Evolutionary conservation across 2,329 filamentous ascomycete genomes (phyloP).

Genomic region (Pseudogymnoascus pannorum): DNA sequence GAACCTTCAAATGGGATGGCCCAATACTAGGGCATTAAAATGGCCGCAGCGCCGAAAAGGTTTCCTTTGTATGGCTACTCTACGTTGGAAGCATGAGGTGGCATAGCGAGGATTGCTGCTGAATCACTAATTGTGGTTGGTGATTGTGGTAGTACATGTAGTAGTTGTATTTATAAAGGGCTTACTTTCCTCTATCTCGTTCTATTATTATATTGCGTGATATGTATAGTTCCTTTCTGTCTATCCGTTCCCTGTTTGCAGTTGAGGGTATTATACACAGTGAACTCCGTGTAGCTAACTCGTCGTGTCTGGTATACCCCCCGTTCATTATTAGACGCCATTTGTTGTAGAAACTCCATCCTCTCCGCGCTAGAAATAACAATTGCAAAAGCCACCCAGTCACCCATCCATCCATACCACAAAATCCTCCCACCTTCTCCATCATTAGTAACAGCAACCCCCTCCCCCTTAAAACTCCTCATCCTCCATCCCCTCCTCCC

Average conservation of each 20-base stretch:
- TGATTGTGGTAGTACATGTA: neutral
- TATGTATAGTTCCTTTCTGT: neutral
- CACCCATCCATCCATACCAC: neutral
- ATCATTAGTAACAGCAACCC: neutral
- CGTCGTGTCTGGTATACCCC: neutral
- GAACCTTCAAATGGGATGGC: neutral
- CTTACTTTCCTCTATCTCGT: neutral
- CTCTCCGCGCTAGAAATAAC: neutral
- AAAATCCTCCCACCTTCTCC: neutral
- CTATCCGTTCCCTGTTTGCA: neutral
- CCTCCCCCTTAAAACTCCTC: neutral
- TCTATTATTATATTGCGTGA: neutral
- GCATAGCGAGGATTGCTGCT: neutral
- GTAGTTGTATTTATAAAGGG: constrained; percentile 4
- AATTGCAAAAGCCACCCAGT: neutral
- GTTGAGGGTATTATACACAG: neutral
- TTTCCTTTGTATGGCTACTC: neutral
- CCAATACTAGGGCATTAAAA: neutral
- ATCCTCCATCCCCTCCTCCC: constrained; percentile 1
- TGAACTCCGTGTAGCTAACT: neutral
- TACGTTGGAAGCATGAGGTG: neutral
- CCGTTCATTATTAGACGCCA: neutral
- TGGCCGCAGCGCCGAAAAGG: neutral
- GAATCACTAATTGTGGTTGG: neutral
- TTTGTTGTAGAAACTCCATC: neutral